Evolutionary conservation across 352 stramenopile species (phyloP).

Genomic region (Pythium angustatum): DNA sequence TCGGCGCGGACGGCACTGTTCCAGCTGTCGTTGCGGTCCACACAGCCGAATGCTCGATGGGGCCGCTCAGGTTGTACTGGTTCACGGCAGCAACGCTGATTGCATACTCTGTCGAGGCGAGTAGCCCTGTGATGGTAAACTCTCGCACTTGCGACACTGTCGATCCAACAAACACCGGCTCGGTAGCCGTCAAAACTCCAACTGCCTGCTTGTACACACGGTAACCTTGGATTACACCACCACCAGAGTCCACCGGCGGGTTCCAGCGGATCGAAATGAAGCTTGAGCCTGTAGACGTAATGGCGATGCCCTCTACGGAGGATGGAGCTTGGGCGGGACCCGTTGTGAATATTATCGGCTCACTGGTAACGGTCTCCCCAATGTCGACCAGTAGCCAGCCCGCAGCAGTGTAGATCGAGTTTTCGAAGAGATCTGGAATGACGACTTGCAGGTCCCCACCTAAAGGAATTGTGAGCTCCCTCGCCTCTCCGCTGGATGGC

Average conservation of each 20-base stretch:
- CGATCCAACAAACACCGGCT: constrained; percentile 1
- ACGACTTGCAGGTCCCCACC: neutral
- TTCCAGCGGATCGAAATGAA: constrained; percentile 36
- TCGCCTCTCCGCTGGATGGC: neutral
- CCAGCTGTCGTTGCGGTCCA: constrained; percentile 18
- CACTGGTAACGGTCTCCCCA: constrained; percentile 10
- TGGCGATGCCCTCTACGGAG: constrained; percentile 18
- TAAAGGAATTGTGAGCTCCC: neutral
- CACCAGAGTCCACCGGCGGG: constrained; percentile 40
- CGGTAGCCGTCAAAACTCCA: neutral
- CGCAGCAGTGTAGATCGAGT: constrained; percentile 34
- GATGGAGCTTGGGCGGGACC: constrained; percentile 1
- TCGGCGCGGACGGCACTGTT: constrained; percentile 28
- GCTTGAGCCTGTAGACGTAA: constrained; percentile 27
- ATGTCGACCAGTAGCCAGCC: constrained; percentile 1
- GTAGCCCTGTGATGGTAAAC: constrained; percentile 20
- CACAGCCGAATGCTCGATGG: constrained; percentile 26
- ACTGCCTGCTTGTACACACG: constrained; percentile 17
- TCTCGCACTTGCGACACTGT: constrained; percentile 13
- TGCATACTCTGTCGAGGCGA: constrained; percentile 34
- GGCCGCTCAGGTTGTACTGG: constrained; percentile 40
- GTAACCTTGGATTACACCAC: constrained; percentile 40
- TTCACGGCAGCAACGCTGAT: constrained; percentile 47
- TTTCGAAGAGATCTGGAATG: neutral
- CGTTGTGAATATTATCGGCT: constrained; percentile 9